These are phyloP conservation scores for Phytophthora pini DNA, from an alignment of 352 stramenopile species.

Conservation along the genomic window DNA sequence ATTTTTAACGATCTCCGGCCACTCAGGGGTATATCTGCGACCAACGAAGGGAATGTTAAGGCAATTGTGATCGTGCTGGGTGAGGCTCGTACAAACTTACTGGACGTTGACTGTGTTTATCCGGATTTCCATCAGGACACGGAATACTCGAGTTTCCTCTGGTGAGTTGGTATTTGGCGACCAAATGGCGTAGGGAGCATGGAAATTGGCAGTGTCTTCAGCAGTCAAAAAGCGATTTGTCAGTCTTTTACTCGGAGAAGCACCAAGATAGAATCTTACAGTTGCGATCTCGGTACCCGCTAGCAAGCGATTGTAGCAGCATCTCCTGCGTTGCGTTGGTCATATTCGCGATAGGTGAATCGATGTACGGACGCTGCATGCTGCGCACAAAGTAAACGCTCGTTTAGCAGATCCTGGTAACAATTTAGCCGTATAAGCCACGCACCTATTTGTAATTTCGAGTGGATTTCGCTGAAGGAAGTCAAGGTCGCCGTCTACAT, in stretches of 20 bases:
- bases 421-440: not conserved
- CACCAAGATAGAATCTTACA: constrained; percentile 34
- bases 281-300: constrained; percentile 51
- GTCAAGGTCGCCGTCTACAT: constrained; percentile 67
- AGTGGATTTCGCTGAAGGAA: constrained; percentile 57
- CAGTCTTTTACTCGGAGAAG: not conserved
- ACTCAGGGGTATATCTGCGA: constrained; percentile 58
- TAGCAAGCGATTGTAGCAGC: constrained; percentile 42
- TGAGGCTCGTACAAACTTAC: constrained; percentile 20
- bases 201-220: constrained; percentile 47
- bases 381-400: constrained; percentile 18
- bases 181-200: constrained; percentile 52
- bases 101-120: constrained; percentile 43
- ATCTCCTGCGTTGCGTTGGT: constrained; percentile 47
- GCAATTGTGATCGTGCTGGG: too few species aligned
- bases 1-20: constrained; percentile 65
- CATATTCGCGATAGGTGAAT: constrained; percentile 52
- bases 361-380: constrained; percentile 41
- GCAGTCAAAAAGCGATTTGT: not conserved
- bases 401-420: not conserved
- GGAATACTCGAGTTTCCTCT: constrained; percentile 32
- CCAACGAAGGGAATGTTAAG: too few species aligned
- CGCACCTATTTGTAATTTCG: constrained; percentile 51
- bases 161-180: constrained; percentile 31
- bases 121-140: constrained; percentile 48